phyloP scores from a whole-genome alignment of 495 filamentous ascomycete species.

The Chaetomium fimeti region DNA sequence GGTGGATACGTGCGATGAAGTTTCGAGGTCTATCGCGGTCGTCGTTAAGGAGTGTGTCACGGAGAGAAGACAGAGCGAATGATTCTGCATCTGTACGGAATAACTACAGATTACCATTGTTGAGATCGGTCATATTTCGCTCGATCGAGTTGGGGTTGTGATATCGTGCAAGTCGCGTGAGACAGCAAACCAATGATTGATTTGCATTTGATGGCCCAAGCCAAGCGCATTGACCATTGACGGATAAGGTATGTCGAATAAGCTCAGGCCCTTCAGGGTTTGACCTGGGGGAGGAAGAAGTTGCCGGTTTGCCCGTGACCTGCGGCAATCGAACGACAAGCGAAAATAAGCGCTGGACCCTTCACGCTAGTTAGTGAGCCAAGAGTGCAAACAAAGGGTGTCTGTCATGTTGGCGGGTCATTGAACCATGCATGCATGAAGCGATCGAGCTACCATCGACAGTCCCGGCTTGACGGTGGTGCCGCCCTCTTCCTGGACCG shows the following conservation, averaged over 20 bases:
- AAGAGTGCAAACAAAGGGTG: background rate
- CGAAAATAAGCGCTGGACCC: conserved; percentile 1
- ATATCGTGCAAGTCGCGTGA: background rate
- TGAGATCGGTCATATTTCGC: background rate
- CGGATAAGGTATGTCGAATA: no score
- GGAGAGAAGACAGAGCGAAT: no score
- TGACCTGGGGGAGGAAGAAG: no score
- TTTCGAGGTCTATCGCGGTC: background rate
- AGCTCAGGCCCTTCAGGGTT: background rate
- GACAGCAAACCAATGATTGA: background rate
- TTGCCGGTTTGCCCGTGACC: background rate
- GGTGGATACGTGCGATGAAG: background rate
- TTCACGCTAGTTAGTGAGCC: background rate
- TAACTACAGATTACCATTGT: no score
- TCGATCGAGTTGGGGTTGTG: conserved; percentile 3
- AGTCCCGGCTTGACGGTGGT: background rate
- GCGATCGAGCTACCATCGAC: background rate
- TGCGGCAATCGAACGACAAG: background rate
- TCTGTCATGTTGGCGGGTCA: background rate
- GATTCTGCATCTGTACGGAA: no score
- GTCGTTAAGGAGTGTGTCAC: no score
- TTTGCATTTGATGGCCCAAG: background rate
- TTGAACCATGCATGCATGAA: background rate
- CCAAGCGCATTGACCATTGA: no score
- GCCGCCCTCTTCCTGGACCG: background rate